Conservation (phyloP, 2,329 filamentous ascomycete species). For the Fusarium agapanthi region DNA sequence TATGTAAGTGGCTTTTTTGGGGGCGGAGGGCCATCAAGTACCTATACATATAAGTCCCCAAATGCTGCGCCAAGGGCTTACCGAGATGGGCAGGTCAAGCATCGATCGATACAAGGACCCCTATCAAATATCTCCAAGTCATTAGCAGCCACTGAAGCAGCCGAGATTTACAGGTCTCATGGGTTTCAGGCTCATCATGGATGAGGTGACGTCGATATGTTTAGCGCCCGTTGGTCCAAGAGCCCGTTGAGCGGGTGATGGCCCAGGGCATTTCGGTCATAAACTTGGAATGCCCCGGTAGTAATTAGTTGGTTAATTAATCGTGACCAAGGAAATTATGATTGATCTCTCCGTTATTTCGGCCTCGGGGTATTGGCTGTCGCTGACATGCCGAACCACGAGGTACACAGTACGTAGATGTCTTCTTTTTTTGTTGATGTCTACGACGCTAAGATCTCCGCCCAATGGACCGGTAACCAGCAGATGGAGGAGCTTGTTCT, state of each 20-base stretch:
- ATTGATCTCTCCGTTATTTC: not conserved
- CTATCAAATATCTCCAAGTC: constrained; percentile 12
- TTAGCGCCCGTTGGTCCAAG: constrained; percentile 14
- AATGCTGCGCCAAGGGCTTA: constrained; percentile 11
- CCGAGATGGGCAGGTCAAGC: constrained; percentile 32
- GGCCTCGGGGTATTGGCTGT: not conserved
- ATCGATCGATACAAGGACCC: constrained; percentile 12
- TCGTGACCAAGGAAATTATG: constrained; percentile 2
- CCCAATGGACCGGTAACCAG: constrained; percentile 11
- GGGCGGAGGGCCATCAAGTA: constrained; percentile 19
- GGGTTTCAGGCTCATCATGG: not conserved
- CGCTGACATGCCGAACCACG: not conserved
- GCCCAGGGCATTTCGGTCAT: constrained; percentile 8
- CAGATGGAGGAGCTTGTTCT: constrained; percentile 3
- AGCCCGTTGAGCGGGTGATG: constrained; percentile 31
- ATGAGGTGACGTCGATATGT: constrained; percentile 7
- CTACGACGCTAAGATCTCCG: constrained; percentile 23
- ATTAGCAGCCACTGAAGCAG: not conserved
- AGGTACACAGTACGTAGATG: not conserved
- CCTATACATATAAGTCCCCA: constrained; percentile 1
- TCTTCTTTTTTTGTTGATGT: not conserved
- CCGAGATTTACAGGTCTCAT: not conserved
- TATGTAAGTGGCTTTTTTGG: constrained; percentile 28
- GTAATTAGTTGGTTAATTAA: not conserved
- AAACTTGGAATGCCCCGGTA: constrained; percentile 9